Base-by-base conservation (phyloP, 805 yeast genomes). In the Cyberlindnera euphorbiae region DNA sequence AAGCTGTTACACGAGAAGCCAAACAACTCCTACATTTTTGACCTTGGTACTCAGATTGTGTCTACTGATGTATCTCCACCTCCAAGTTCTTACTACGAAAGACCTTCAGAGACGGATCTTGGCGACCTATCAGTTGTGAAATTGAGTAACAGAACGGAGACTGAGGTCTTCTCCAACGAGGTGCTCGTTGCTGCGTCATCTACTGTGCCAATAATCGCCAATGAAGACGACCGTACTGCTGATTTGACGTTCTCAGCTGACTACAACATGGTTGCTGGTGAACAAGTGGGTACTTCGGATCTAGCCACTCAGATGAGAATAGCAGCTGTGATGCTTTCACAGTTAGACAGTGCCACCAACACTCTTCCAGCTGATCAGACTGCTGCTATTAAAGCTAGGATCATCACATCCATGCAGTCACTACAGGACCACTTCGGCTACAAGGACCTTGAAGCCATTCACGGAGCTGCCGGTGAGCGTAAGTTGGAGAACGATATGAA, bases 281-380 rank as follows among this genome's bases (percentile, higher is more conserved):
- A 39, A 3, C 28, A 25, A 6, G 16, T 44, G 11, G 39, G 41
- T 9, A 39, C 53, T 7, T 44, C 58, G 9, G 59, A 76, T 42
- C 59, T 87, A 24, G 94, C 96, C 0, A 81, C 86, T 8, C 97
- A 93, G 58, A 86, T 93, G 90, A 73, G 97, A 48, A 89, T 95
- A 18, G 97, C 98, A 0, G 85, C 97, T 1, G 84, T 93, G 5
- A 93, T 93, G 95, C 64, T 93, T 18, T 78, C 88, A 8, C 98
- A 93, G 58, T 63, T 93, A 21, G 97, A 93, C 41, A 74, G 78
- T 12, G 67, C 77, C 4, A 65, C 74, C 10, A 69, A 69, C 28
- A 63, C 65, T 8, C 54, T 73, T 28, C 63, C 86, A 4, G 65
- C 71, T 22, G 77, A 71, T 30, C 88, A 84, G 53, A 71, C 79